Conservation (phyloP, 2,329 filamentous ascomycete species). For the Mariannaea elegans region DNA sequence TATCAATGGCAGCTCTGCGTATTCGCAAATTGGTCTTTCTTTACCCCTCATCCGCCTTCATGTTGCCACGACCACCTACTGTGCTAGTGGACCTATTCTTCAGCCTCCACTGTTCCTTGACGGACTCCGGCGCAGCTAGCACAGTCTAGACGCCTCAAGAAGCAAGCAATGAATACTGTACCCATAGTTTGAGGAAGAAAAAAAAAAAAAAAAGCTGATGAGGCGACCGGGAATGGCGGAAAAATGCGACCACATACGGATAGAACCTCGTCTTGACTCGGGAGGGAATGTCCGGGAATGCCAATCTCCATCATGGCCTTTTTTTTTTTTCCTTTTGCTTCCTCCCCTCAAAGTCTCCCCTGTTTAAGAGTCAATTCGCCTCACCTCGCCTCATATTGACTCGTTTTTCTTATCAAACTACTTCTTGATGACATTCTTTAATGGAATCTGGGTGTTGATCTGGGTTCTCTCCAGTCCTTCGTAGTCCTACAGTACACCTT, state of each 20-base stretch:
- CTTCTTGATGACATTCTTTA: too few species aligned
- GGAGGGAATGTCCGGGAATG: constrained; percentile 8
- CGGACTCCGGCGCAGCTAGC: constrained; percentile 36
- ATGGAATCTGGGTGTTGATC: too few species aligned
- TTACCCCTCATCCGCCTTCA: constrained; percentile 22
- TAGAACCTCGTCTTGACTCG: background rate
- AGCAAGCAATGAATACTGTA: background rate
- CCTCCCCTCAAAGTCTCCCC: background rate
- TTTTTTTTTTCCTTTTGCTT: background rate
- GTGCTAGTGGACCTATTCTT: constrained; percentile 21
- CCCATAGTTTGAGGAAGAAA: constrained; percentile 4
- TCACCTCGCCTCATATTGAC: constrained; percentile 7
- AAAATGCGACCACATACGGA: background rate
- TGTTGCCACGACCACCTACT: constrained; percentile 38
- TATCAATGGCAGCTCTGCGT: background rate
- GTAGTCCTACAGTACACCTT: background rate
- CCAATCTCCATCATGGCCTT: background rate
- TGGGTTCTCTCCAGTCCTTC: background rate
- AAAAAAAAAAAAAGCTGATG: constrained; percentile 12
- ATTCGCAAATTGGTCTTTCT: constrained; percentile 20
- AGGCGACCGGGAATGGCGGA: constrained; percentile 21
- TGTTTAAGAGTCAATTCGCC: background rate
- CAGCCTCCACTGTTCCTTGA: constrained; percentile 18
- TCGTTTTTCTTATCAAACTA: too few species aligned
- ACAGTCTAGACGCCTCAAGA: constrained; percentile 30